Percentiles rank a stretch among this genome's conserved stretches.
phyloP scores from a whole-genome alignment of 345 rosid genomes.

The Streptanthus diversifolius region DNA sequence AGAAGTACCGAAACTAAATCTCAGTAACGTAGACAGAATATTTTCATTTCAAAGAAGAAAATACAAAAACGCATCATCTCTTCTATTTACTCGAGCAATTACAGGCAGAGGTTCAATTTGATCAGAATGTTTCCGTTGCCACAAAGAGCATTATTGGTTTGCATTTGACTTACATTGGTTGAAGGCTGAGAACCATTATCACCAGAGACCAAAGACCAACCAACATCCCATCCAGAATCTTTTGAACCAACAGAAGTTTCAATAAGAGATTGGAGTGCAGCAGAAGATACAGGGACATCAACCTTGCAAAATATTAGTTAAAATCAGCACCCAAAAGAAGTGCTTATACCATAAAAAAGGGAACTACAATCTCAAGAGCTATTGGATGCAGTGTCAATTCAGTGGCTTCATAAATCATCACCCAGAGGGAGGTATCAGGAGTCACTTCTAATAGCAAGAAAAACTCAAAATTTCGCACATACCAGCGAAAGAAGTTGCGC shows the following conservation, averaged over 20 bases:
- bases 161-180: slow-evolving; percentile 31
- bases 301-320: slow-evolving; percentile 47
- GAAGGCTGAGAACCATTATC: slow-evolving; percentile 42
- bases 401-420: not conserved
- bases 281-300: slow-evolving; percentile 71
- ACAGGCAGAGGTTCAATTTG: not conserved
- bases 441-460: slow-evolving; percentile 4
- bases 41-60: not conserved
- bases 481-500: slow-evolving; percentile 65
- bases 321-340: slow-evolving; percentile 23
- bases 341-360: not conserved
- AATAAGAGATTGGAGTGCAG: slow-evolving; percentile 66
- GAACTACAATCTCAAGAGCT: not conserved
- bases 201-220: slow-evolving; percentile 80
- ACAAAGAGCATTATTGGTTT: slow-evolving; percentile 30
- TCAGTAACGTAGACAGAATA: not conserved
- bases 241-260: slow-evolving; percentile 64
- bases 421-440: not conserved
- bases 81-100: not conserved
- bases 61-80: not conserved
- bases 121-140: not conserved
- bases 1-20: slow-evolving; percentile 7
- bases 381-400: not conserved
- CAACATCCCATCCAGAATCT: slow-evolving; percentile 86
- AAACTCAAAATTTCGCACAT: slow-evolving; percentile 19